Base-by-base conservation (phyloP, 2,329 filamentous ascomycete species). In the Endocalyx cinctus region DNA sequence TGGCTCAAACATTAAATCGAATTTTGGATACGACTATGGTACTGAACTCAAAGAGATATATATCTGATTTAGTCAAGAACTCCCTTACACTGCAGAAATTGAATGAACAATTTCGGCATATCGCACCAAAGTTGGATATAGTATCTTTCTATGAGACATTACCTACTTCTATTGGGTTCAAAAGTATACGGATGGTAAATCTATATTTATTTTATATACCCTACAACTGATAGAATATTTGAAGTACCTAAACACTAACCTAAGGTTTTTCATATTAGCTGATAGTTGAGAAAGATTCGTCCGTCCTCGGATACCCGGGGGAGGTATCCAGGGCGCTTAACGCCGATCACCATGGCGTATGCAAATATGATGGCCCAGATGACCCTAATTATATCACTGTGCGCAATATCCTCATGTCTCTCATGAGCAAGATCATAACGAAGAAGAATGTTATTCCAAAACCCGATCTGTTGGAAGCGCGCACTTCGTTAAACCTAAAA, bases 281-380 rank as follows among this genome's bases (percentile, higher is more conserved):
- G 39, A 29, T 50, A 10, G 10, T 50, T 4, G 47, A 50, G 10
- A 59, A 57, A 11, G 59, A 67, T 5, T 67, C 66, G 0, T 56
- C 67, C 0, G 50, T 60, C 1, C 53, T 70, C 3, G 66, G 64
- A 1, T 69, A 66, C 37, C 55, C 52, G 1, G 50, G 51, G 4
- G 67, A 71, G 42, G 50, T 50, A 2, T 58, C 59, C 2, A 57
- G 48, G 25, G 39, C 55, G 3, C 43, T 71, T 20, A 40, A 54
- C 35, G 64, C 65, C 7, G 59, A 69, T 33, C 66, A 69, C 33
- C 60, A 62, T 25, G 42, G 46, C 2, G 55, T 67, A 7, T 67
- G 62, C 52, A 69, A 69, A 34, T 70, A 56, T 31, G 37, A 46
- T 7, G 51, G 47, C 10, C 51, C 37, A 3, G 10, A 48, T 0